Base-by-base conservation (phyloP, 257 asterid species). In the Fraxinus americana region DNA sequence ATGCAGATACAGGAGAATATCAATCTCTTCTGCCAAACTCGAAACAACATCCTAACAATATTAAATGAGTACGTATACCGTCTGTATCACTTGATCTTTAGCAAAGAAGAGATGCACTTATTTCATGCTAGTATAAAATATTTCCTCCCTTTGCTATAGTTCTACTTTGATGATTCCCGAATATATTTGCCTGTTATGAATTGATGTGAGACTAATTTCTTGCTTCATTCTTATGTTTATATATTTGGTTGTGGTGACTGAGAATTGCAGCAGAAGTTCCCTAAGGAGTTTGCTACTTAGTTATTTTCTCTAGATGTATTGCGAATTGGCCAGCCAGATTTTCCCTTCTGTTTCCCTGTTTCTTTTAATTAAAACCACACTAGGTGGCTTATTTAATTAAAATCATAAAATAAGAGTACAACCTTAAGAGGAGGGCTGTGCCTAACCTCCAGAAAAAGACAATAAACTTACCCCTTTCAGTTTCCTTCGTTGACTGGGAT, bases 1-100 rank as follows among this genome's bases (percentile, higher is more conserved):
- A 50, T 88, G 91, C 94, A 94, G 98, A 75, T 94, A 50, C 88
- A 84, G 3, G 97, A 94, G 76, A 94, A 94, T 82, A 78, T 90
- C 63, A 79, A 77, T 80, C 94, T 92, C 89, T 81, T 94, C 73
- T 77, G 84, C 82, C 92, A 88, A 83, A 91, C 91, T 84, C 92
- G 90, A 79, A 80, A 75, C 79, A 91, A 86, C 78, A 86, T 91
- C 83, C 86, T 89, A 68, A 77, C 89, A 17, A 75, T 91, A 72
- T 75, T 91, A 79, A 90, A 92, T 69, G 95, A 91, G 98, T 92
- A 92, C 1, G 96, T 83, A 67, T 23, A 25, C 68, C 32, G 70
- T 81, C 7, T 61, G 29, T 59, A 78, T 67, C 67, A 29, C 17
- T 11, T 39, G 34, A 41, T 38, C 57, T 13, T 76, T 68, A 39